Conservation (phyloP, 2,329 filamentous ascomycete genomes). For the Arthrocladium fulminans region DNA sequence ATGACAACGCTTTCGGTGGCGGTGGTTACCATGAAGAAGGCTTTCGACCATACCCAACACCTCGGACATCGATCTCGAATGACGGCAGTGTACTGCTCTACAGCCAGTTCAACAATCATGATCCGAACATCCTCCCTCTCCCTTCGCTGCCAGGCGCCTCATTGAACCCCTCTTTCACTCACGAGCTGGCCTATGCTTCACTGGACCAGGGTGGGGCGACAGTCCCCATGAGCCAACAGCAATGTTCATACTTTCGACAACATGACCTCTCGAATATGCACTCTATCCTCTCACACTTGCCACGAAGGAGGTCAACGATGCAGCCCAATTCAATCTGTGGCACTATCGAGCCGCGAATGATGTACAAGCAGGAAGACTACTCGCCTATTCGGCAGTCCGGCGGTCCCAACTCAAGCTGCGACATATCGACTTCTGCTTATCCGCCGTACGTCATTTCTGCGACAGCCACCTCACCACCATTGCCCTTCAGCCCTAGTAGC, state of each 20-base stretch:
- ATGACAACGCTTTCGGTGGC: background rate
- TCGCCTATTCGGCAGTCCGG: background rate
- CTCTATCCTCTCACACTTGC: background rate
- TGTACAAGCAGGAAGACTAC: background rate
- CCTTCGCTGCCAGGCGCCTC: background rate
- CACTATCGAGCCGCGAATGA: conserved; percentile 7
- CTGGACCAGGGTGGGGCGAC: background rate
- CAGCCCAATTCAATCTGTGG: background rate
- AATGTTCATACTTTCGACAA: background rate
- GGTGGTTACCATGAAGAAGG: background rate
- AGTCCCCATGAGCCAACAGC: conserved; percentile 5
- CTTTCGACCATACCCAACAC: background rate
- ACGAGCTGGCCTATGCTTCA: background rate
- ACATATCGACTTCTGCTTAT: background rate
- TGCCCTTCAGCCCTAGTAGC: background rate
- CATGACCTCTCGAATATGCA: background rate
- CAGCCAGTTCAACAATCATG: conserved; percentile 8
- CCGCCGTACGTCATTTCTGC: background rate
- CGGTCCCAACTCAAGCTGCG: background rate
- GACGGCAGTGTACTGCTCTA: background rate
- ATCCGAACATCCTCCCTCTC: conserved; percentile 5
- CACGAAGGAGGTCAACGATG: background rate
- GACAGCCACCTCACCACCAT: background rate
- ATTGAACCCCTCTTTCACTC: background rate
- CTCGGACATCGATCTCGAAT: background rate